Base-by-base conservation (phyloP, 1,284 basidiomycete species). In the Exobasidium cylindrosporum region DNA sequence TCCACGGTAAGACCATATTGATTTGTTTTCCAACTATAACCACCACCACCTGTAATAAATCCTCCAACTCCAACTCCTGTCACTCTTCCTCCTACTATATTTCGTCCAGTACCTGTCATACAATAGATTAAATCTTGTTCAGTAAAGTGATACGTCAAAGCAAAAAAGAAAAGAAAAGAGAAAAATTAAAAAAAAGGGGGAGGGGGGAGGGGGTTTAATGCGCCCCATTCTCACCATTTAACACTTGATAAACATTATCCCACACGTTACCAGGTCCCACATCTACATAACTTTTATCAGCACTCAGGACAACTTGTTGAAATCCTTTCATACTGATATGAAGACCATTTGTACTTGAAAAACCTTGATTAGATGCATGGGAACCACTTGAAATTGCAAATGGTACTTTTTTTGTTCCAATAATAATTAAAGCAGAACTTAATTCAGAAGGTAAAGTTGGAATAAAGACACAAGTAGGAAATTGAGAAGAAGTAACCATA, bases 281-380 rank as follows among this genome's bases (percentile, higher is more conserved):
- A 30, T 72, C 68, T 54, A 73, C 64, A 28, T 65, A 66, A 30
- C 49, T 58, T 62, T 65, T 67, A 63, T 72, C 69, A 10, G 46
- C 47, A 24, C 58, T 54, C 1, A 73, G 58, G 13, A 45, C 68
- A 32, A 70, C 64, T 49, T 70, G 63, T 44, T 69, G 55, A 61
- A 73, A 72, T 14, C 61, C 61, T 4, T 61, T 35, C 24, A 72
- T 54, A 54, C 55, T 65, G 57, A 73, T 72, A 17, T 66, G 66
- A 10, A 73, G 57, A 53, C 72, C 72, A 13, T 63, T 63, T 17
- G 71, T 73, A 3, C 66, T 68, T 0, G 67, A 69, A 57, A 72
- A 73, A 55, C 69, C 70, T 14, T 63, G 63, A 61, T 73, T 73
- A 44, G 63, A 63, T 30, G 71, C 67, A 60, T 73, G 71, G 10